Base-by-base conservation (phyloP, 208 protist genomes). In the Wallacemonas sp. region DNA sequence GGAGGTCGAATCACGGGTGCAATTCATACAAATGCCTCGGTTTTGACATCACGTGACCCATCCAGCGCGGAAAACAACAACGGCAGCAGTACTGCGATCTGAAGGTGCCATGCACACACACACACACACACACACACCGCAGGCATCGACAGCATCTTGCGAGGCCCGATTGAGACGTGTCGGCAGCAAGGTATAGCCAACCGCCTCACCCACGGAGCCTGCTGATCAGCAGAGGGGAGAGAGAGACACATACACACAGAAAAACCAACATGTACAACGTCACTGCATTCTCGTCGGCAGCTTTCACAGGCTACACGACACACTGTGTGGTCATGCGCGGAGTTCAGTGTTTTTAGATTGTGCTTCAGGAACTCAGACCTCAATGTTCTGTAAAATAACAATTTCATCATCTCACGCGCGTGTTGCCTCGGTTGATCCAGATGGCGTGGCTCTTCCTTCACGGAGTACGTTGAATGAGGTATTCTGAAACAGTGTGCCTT, bases 1-100 rank as follows among this genome's bases (percentile, higher is more conserved):
- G 76, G 76, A 78, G 66, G 49, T 78, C 65, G 56, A 82, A 82
- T 82, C 76, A 82, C 34, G 21, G 66, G 48, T 73, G 67, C 76
- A 70, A 60, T 74, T 81, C 76, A 81, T 76, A 81, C 76, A 81
- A 81, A 81, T 81, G 76, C 76, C 76, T 81, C 76, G 76, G 70
- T 73, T 74, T 78, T 55, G 48, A 70, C 61, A 69, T 68, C 63
- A 68, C 33, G 34, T 68, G 49, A 44, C 30, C 30, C 4, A 27
- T 21, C 26, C 44, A 72, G 57, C 46, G 44, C 41, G 32, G 14
- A 32, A 29, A 19, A 62, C 17, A 30, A 2, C 9, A 26, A n/a
- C 17, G 16, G 5, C 49, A 63, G 30, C 24, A 55, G 16, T 17
- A 47, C 11, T 8, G 19, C 43, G 6, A 4, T 8, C 43, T 19